These are phyloP conservation scores for Chrysoporthe cubensis DNA, from an alignment of 2,329 filamentous ascomycete genomes.

Conservation along the genomic window DNA sequence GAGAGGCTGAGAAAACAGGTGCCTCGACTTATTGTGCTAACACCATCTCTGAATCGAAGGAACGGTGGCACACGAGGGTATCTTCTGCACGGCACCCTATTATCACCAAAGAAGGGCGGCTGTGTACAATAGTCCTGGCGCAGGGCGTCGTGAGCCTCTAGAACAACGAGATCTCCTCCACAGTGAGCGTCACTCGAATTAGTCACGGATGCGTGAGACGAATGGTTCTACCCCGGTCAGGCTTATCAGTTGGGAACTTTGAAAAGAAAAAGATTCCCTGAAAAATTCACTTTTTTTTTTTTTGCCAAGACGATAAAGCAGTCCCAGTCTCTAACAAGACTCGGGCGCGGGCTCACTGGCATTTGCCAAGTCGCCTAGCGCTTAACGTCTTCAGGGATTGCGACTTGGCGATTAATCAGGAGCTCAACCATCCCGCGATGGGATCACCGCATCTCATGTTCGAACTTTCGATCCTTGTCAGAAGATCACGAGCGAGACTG, in stretches of 20 bases:
- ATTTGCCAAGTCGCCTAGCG: conserved; percentile 5
- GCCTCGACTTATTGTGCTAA: not conserved
- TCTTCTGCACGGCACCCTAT: not conserved
- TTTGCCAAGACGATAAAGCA: conserved; percentile 1
- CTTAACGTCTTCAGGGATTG: not conserved
- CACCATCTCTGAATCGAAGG: not conserved
- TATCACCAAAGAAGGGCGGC: not conserved
- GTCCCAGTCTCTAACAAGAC: not conserved
- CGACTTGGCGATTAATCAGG: not conserved
- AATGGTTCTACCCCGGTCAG: not conserved
- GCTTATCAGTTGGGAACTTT: not conserved
- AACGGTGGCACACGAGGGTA: not conserved
- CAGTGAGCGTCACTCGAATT: not conserved
- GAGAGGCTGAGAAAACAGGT: not conserved
- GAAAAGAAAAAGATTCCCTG: not conserved
- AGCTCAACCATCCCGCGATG: not conserved
- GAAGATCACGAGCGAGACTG: not conserved
- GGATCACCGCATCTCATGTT: not conserved
- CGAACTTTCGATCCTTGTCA: not conserved
- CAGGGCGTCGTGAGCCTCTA: not conserved
- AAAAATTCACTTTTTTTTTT: not conserved
- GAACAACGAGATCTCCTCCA: not conserved
- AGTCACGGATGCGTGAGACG: not conserved
- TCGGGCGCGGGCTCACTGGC: not conserved
- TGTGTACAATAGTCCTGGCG: not conserved